phyloP scores from a whole-genome alignment of 495 filamentous ascomycete genomes.

The Aspergillus indologenus region DNA sequence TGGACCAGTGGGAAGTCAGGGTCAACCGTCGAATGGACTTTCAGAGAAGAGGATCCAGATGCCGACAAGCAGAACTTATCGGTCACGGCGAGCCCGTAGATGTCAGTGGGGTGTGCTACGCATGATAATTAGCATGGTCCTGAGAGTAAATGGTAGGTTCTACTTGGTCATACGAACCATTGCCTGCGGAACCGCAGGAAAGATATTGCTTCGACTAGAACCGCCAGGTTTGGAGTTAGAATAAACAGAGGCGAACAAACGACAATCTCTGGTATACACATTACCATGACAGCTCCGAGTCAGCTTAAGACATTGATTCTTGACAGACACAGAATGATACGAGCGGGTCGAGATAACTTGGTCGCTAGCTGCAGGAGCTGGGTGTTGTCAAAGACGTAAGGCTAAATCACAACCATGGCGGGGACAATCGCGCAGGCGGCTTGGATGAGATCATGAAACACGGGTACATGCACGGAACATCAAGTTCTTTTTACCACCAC shows the following conservation, averaged over 20 bases:
- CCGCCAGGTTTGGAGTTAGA: slow-evolving; percentile 11
- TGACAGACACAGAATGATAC: neutral
- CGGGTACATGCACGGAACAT: neutral
- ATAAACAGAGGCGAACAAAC: neutral
- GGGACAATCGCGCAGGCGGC: neutral
- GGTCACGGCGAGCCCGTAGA: slow-evolving; percentile 87
- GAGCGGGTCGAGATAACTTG: neutral
- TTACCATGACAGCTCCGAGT: neutral
- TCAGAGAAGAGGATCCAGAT: slow-evolving; percentile 75
- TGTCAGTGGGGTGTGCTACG: slow-evolving; percentile 78
- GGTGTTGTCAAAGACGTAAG: neutral
- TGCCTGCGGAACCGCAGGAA: slow-evolving; percentile 81
- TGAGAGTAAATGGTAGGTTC: neutral
- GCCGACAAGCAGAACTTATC: slow-evolving; percentile 71
- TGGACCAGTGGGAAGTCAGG: slow-evolving; percentile 73
- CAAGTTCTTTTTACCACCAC: neutral
- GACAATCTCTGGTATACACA: neutral
- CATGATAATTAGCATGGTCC: slow-evolving; percentile 19
- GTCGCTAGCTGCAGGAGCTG: neutral
- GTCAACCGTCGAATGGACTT: slow-evolving; percentile 67
- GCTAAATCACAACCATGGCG: neutral
- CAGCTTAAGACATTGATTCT: neutral
- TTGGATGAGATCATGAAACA: slow-evolving; percentile 5
- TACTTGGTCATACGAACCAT: slow-evolving; percentile 53
- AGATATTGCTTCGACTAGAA: slow-evolving; percentile 95